A percentile compares a stretch with the other conserved stretches of the same genome.
Conservation (phyloP, 305 asterid species). For the Fraxinus sp. region DNA sequence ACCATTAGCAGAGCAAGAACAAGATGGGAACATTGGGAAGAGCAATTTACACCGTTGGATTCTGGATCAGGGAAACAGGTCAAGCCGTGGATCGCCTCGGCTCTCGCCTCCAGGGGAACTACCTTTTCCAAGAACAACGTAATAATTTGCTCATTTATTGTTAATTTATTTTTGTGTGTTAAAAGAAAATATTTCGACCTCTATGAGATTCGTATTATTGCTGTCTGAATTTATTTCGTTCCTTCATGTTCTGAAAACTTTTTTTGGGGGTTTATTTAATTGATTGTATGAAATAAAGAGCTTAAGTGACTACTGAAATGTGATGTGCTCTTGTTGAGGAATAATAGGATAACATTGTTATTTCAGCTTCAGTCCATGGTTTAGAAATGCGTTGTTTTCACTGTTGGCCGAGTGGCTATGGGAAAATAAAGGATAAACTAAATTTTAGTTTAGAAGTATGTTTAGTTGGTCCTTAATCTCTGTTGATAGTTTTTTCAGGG, state of each 20-base stretch:
- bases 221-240: conserved; percentile 1
- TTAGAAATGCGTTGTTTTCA: not conserved
- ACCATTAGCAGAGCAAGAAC: not conserved
- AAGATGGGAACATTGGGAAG: conserved; percentile 65
- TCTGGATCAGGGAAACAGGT: conserved; percentile 96
- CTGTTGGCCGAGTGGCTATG: not conserved
- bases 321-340: not conserved
- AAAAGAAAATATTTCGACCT: not conserved
- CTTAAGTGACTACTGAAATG: not conserved
- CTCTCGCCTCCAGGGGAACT: conserved; percentile 86
- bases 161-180: not conserved
- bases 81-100: conserved; percentile 99
- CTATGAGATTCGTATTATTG: not conserved
- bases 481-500: not conserved
- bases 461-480: not conserved
- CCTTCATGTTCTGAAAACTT: not conserved
- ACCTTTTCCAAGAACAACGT: conserved; percentile 81
- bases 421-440: not conserved
- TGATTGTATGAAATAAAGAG: not conserved
- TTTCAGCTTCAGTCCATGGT: not conserved
- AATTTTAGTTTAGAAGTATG: not conserved
- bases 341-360: not conserved
- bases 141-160: conserved; percentile 2
- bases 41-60: conserved; percentile 85
- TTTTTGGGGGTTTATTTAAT: not conserved